phyloP scores from a whole-genome alignment of 2,329 filamentous ascomycete species.

The Akanthomyces uredinophilus region DNA sequence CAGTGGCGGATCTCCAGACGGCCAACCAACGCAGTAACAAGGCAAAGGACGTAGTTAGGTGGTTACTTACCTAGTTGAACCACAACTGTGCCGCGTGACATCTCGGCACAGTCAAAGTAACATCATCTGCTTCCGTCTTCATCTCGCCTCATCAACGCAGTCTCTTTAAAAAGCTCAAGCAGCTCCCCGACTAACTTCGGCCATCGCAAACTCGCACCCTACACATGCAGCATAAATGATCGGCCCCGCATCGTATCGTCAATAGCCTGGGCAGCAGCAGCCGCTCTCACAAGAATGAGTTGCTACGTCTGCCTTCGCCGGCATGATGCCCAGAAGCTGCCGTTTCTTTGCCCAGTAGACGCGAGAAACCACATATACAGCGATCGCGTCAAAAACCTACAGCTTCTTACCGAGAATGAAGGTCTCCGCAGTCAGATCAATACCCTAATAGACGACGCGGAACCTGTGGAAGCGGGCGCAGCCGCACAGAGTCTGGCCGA shows the following conservation, averaged over 20 bases:
- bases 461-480: conserved; percentile 27
- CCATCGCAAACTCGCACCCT: neutral
- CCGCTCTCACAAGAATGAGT: conserved; percentile 45
- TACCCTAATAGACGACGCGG: conserved; percentile 31
- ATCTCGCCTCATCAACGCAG: neutral
- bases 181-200: neutral
- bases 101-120: neutral
- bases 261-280: neutral
- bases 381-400: conserved; percentile 54
- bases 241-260: neutral
- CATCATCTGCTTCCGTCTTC: conserved; percentile 10
- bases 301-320: conserved; percentile 62
- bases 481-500: conserved; percentile 45
- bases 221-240: neutral
- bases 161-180: neutral
- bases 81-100: conserved; percentile 5
- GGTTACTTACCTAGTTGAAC: neutral
- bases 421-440: conserved; percentile 46
- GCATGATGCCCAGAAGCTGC: conserved; percentile 50
- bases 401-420: conserved; percentile 59
- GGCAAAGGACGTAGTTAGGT: too few species aligned
- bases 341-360: conserved; percentile 66
- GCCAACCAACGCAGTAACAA: neutral
- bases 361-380: conserved; percentile 65
- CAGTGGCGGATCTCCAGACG: neutral